Evolutionary conservation across 805 yeast species (phyloP), one percentile per base, ranked within the genome.

Genomic region (Maudiozyma bulderi): DNA sequence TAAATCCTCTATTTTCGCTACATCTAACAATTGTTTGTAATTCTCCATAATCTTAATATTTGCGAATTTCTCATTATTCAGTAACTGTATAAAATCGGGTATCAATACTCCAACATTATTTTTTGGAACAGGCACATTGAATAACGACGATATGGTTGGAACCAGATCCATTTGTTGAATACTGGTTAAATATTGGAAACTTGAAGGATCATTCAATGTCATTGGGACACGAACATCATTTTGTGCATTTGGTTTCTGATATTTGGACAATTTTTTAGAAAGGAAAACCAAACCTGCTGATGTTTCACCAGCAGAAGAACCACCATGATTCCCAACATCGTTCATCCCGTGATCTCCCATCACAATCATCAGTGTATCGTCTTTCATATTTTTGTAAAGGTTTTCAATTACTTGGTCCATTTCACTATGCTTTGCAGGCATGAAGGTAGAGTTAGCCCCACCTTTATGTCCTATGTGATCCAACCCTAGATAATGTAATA

Each of bases 381-480:
- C 67, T 10, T 71, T 71, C 14, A 72, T 62, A 14, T 70, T 59
- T 1, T 67, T 60, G 58, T 78, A 86, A 0, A 91, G 62, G 37
- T 69, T 58, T 44, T 72, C 52, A 1, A 90, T 68, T 0, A 93
- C 75, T 0, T 50, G 54, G 62, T 93, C 97, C 96, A 93, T 87
- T 64, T 93, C 99, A 5, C 47, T 50, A 52, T 89, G 97, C 59
- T 93, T 93, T 0, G 69, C 72, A 8, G 81, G 78, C 99, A 93
- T 93, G 56, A 80, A 81, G 0, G 76, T 67, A 9, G 96, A 87
- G 6, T 69, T 58, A 0, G 99, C 91, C 0, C 99, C 99, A 43
- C 95, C 95, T 62, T 89, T 91, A 65, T 93, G 99, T 1, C 99
- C 99, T 58, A 93, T 93, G 63, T 93, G 99, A 62, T 93, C 99